Evolutionary conservation across 176 grass and related monocot species (phyloP).

Genomic region (Tillandsia fasciculata): DNA sequence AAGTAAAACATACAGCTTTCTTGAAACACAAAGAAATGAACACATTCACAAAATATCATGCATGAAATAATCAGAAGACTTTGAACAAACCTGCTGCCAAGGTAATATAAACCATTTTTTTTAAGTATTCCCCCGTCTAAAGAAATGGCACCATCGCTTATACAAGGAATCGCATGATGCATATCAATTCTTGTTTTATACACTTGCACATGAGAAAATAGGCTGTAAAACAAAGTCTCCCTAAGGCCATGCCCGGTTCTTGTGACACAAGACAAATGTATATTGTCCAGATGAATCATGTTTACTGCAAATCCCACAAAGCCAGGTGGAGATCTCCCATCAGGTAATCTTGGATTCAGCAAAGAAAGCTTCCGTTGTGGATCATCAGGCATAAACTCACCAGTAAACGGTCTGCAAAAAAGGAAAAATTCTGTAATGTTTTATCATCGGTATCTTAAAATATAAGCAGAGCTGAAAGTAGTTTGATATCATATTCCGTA

Average conservation of each 20-base stretch:
- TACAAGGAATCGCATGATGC: conserved; percentile 41
- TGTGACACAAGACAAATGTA: conserved; percentile 55
- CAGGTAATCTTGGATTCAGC: conserved; percentile 61
- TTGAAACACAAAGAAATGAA: not conserved
- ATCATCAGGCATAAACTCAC: conserved; percentile 48
- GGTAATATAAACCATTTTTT: conserved; percentile 54
- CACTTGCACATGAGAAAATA: conserved; percentile 85
- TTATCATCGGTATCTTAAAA: not conserved
- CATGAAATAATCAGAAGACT: conserved; percentile 14
- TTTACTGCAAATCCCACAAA: conserved; percentile 93
- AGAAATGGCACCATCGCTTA: conserved; percentile 78
- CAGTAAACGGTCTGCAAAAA: conserved; percentile 61
- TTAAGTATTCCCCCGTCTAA: conserved; percentile 75
- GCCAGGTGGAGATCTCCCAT: conserved; percentile 44
- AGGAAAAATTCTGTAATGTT: conserved; percentile 5
- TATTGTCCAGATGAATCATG: conserved; percentile 63
- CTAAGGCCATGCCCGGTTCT: conserved; percentile 64
- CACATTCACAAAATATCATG: conserved; percentile 21
- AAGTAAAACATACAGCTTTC: too few relatives aligned
- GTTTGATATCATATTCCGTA: not conserved
- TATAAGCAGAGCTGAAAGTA: not conserved
- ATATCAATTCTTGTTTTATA: conserved; percentile 67
- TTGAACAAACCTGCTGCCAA: conserved; percentile 47
- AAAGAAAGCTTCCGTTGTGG: conserved; percentile 59
- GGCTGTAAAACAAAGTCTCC: conserved; percentile 77